Base-by-base conservation (phyloP, 495 filamentous ascomycete species). In the Astrocystis sublimbata region DNA sequence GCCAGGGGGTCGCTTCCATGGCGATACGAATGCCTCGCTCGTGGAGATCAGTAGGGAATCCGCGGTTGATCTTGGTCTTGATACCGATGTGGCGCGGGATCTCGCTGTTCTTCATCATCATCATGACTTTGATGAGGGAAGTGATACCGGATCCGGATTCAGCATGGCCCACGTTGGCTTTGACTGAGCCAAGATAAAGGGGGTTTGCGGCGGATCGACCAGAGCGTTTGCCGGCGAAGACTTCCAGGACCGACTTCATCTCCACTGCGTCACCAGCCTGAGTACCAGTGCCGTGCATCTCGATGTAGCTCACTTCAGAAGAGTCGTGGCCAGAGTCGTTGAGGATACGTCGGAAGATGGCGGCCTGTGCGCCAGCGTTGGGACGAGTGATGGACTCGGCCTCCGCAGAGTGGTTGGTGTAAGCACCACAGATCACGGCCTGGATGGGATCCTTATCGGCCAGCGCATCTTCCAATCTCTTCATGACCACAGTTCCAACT, bases 271-370 rank as follows among this genome's bases (percentile, higher is more conserved):
- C 89, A 3, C 89, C 88, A 6, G 84, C 86, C 63, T 89, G 86
- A 0, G 89, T 90, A 8, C 89, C 89, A 4, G 89, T 91, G 8
- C 89, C 89, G 64, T 92, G 89, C 77, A 89, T 84, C 63, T 92
- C 89, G 26, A 89, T 80, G 64, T 89, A 90, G 65, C 78, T 79
- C 30, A 90, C 69, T n/a, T 86, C 82, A 47, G 81, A 76, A 0
- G 88, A 81, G 28, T 86, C 77, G 15, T 41, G 38, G 24, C 1
- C 36, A 13, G 78, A 4, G 85, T 83, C 71, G 36, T 82, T 75
- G 17, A 90, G 73, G 30, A 88, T 73, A n/a, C 82, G 80, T 15
- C 76, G 72, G 68, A 85, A 90, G 8, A 89, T 78, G 4, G 77
- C 72, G 28, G 83, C 74, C 63, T 92, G 89, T 0, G 87, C 82